Conservation (phyloP, 2,329 filamentous ascomycete genomes). For the Aspergillus intermedius region DNA sequence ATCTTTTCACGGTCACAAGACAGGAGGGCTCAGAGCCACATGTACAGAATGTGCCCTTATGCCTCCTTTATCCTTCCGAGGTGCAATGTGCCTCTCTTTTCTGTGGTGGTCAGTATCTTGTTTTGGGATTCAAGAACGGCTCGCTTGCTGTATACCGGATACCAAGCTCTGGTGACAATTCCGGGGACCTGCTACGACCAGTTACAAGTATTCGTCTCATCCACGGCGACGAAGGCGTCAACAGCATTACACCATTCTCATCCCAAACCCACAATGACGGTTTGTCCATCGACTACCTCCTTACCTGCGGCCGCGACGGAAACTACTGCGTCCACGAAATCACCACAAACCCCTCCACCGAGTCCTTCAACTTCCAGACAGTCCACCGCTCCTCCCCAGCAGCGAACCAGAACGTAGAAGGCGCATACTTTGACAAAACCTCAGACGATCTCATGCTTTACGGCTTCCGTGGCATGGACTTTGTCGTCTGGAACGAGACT, state of each 20-base stretch:
- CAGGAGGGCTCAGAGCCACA: slow-evolving; percentile 32
- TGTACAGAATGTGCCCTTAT: slow-evolving; percentile 16
- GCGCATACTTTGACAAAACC: slow-evolving; percentile 53
- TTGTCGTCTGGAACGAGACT: slow-evolving; percentile 75
- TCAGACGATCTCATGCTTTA: slow-evolving; percentile 60
- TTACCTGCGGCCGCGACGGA: slow-evolving; percentile 72
- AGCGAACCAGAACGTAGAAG: slow-evolving; percentile 70
- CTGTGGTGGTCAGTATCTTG: slow-evolving; percentile 26
- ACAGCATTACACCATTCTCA: slow-evolving; percentile 46
- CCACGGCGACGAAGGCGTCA: slow-evolving; percentile 60
- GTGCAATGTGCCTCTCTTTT: slow-evolving; percentile 46
- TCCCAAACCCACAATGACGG: slow-evolving; percentile 7
- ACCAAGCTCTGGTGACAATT: slow-evolving; percentile 6
- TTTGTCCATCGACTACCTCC: slow-evolving; percentile 37
- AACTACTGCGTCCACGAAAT: slow-evolving; percentile 60
- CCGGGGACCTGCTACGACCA: slow-evolving; percentile 14
- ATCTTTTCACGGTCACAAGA: slow-evolving; percentile 20
- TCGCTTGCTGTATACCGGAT: slow-evolving; percentile 45
- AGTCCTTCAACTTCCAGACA: slow-evolving; percentile 40
- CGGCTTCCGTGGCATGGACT: slow-evolving; percentile 73
- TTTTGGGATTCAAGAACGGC: slow-evolving; percentile 53
- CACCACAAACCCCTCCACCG: slow-evolving; percentile 4
- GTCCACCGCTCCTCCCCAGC: slow-evolving; percentile 64
- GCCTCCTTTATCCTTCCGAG: slow-evolving; percentile 41
- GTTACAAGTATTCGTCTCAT: slow-evolving; percentile 21